Evolutionary conservation across 169 alveolate species (phyloP).

Genomic region (Eimeria maxima): DNA sequence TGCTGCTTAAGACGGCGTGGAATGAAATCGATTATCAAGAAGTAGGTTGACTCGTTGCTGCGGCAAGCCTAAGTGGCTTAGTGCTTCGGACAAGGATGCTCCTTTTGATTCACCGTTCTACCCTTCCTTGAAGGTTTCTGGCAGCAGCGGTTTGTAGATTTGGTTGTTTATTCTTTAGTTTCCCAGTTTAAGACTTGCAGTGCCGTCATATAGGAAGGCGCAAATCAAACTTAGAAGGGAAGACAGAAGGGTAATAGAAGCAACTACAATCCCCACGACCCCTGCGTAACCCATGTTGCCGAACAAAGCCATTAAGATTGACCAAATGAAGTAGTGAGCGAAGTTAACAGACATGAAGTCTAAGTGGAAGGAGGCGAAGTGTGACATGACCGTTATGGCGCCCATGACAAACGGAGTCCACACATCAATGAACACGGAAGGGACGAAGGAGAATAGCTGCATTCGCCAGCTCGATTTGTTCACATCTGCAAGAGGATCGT

Average conservation of each 20-base stretch:
- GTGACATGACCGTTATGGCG: constrained; percentile 75
- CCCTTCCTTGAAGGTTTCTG: not conserved
- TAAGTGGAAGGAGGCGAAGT: constrained; percentile 83
- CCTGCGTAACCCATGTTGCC: constrained; percentile 83
- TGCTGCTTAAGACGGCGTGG: not conserved
- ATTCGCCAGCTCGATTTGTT: constrained; percentile 71
- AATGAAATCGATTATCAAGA: not conserved
- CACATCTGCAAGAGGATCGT: constrained; percentile 77
- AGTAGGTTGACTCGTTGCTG: not conserved
- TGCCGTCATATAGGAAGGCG: constrained; percentile 67
- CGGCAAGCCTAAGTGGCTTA: not conserved
- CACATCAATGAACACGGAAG: constrained; percentile 78
- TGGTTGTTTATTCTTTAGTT: not conserved
- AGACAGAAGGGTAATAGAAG: constrained; percentile 78
- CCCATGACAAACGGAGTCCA: constrained; percentile 85
- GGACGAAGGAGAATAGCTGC: constrained; percentile 82
- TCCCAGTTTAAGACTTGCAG: constrained; percentile 75
- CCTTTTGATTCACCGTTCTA: not conserved
- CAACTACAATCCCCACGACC: constrained; percentile 79
- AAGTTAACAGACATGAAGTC: constrained; percentile 54
- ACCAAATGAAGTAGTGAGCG: constrained; percentile 79
- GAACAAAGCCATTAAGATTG: constrained; percentile 78
- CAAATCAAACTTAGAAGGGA: constrained; percentile 75
- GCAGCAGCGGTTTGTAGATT: not conserved
- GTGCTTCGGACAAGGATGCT: not conserved